Conservation (phyloP, 257 asterid genomes). For the Salvia rosmarinus region DNA sequence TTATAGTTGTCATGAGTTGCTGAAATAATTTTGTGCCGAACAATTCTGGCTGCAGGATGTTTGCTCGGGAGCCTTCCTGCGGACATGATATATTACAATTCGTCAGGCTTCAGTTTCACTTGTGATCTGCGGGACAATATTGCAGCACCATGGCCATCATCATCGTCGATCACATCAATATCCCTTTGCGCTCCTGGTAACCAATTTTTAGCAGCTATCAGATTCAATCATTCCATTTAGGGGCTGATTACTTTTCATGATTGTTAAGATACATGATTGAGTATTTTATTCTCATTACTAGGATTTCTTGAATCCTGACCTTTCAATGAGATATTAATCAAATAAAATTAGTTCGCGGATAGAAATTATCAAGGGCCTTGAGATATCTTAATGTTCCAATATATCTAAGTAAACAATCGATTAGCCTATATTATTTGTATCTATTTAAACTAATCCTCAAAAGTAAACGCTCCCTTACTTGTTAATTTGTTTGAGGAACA, state of each 20-base stretch:
- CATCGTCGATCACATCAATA: slow-evolving; percentile 71
- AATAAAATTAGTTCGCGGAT: too few relatives aligned
- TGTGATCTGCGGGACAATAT: slow-evolving; percentile 91
- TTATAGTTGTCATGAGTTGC: background rate
- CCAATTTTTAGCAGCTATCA: slow-evolving; percentile 9
- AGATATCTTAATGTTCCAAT: too few relatives aligned
- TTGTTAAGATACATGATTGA: too few relatives aligned
- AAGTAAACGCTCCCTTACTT: background rate
- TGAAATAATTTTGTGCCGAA: background rate
- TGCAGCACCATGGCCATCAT: slow-evolving; percentile 99
- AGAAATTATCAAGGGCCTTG: too few relatives aligned
- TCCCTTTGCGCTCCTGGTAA: slow-evolving; percentile 99
- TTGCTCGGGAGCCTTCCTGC: slow-evolving; percentile 84
- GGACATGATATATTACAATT: slow-evolving; percentile 82
- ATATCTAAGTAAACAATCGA: too few relatives aligned
- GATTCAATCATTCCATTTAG: slow-evolving; percentile 1
- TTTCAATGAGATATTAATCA: too few relatives aligned
- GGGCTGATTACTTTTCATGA: background rate
- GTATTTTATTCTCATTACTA: too few relatives aligned
- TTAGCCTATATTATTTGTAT: too few relatives aligned
- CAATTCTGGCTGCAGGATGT: slow-evolving; percentile 60
- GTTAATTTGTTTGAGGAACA: slow-evolving; percentile 11
- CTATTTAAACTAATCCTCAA: too few relatives aligned
- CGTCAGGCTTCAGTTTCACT: slow-evolving; percentile 83
- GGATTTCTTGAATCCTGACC: too few relatives aligned